Percentiles rank a stretch among this genome's conserved stretches.
Conservation (phyloP, 192 early-diverging fungal genomes). For the Spizellomyces punctatus region DNA sequence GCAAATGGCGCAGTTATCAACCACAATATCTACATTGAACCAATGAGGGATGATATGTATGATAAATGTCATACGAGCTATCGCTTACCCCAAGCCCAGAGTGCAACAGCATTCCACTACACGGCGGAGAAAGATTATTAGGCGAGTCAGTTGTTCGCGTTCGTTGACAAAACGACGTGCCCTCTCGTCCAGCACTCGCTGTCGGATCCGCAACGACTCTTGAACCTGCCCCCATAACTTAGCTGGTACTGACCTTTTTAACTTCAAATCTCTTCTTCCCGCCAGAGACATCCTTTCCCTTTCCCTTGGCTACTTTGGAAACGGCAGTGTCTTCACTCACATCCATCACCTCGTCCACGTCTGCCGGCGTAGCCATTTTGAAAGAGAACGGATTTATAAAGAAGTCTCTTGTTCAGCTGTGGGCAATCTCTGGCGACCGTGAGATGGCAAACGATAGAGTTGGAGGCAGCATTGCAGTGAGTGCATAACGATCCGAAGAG, state of each 20-base stretch:
- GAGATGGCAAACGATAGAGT: no score
- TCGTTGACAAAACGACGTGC: no score
- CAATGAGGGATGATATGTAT: neutral
- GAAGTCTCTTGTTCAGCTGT: neutral
- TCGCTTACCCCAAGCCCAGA: conserved; percentile 94
- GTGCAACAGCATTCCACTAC: conserved; percentile 97
- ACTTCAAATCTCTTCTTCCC: conserved; percentile 90
- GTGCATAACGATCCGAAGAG: no score
- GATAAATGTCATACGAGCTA: no score
- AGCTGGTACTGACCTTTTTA: conserved; percentile 70
- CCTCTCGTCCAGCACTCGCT: no score
- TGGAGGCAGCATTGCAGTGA: no score
- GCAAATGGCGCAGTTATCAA: conserved; percentile 98
- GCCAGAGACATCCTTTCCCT: conserved; percentile 49
- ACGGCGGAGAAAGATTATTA: conserved; percentile 4
- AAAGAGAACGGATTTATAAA: neutral
- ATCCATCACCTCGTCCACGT: conserved; percentile 24
- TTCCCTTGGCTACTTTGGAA: conserved; percentile 47
- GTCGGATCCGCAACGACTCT: no score
- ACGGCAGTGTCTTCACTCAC: conserved; percentile 37
- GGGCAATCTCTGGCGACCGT: conserved; percentile 2
- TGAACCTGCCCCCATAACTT: neutral
- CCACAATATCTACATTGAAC: conserved; percentile 77
- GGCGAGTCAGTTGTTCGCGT: neutral
- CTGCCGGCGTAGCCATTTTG: conserved; percentile 39